Evolutionary conservation across 169 alveolate species (phyloP).

Genomic region (Cryptosporidium felis): DNA sequence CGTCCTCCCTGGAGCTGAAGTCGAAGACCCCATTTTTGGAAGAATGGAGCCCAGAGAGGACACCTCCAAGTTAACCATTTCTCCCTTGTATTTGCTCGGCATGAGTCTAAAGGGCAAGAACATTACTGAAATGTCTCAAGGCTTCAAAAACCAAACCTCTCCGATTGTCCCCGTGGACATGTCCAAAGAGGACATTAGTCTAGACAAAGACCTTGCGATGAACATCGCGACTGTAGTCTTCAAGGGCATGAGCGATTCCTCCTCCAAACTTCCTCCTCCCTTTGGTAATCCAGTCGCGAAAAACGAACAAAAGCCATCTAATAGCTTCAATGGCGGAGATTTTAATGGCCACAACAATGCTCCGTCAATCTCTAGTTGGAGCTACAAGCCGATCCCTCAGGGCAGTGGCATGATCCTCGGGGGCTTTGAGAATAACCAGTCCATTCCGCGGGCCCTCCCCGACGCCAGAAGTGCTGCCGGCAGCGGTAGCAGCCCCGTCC

Average conservation of each 20-base stretch:
- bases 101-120: slow-evolving; percentile 9
- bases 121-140: slow-evolving; percentile 50
- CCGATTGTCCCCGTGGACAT: slow-evolving; percentile 27
- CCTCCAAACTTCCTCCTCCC: slow-evolving; percentile 53
- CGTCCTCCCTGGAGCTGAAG: background rate
- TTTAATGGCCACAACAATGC: background rate
- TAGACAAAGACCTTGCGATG: slow-evolving; percentile 18
- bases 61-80: slow-evolving; percentile 2
- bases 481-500: background rate
- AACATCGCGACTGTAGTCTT: slow-evolving; percentile 55
- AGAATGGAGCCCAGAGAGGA: background rate
- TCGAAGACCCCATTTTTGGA: background rate
- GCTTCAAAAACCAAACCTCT: slow-evolving; percentile 24
- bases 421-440: background rate
- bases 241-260: slow-evolving; percentile 56
- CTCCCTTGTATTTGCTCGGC: slow-evolving; percentile 39
- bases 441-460: background rate
- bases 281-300: slow-evolving; percentile 31
- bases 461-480: background rate
- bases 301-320: background rate
- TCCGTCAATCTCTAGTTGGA: slow-evolving; percentile 51
- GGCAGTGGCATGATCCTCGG: slow-evolving; percentile 4
- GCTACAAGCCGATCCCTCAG: slow-evolving; percentile 69
- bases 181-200: slow-evolving; percentile 9
- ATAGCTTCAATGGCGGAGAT: too few species aligned